A percentile compares a stretch with the other conserved stretches of the same genome.
These are phyloP conservation scores for Penicillium sp. DNA, from an alignment of 2,329 filamentous ascomycete genomes.

Conservation along the genomic window DNA sequence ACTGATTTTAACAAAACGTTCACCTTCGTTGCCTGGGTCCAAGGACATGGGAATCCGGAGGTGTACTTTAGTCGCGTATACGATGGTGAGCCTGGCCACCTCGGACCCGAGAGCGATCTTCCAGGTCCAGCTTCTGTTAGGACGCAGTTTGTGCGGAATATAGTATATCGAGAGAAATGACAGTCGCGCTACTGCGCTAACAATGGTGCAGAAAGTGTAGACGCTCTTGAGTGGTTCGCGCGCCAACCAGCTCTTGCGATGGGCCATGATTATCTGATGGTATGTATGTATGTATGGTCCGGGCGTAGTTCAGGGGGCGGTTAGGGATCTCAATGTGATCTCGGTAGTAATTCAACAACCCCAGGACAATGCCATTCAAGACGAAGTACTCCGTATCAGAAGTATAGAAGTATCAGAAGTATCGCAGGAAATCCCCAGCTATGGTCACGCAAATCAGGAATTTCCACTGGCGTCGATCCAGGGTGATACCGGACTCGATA, in stretches of 20 bases:
- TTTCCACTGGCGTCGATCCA: too few species aligned
- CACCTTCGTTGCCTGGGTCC: not conserved
- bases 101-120: not conserved
- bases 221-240: not conserved
- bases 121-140: not conserved
- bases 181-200: not conserved
- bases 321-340: too few species aligned
- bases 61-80: not conserved
- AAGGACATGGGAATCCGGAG: not conserved
- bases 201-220: not conserved
- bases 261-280: too few species aligned
- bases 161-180: not conserved
- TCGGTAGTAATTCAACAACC: too few species aligned
- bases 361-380: too few species aligned
- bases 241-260: not conserved
- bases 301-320: too few species aligned
- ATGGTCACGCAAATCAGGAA: too few species aligned
- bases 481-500: too few species aligned
- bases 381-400: too few species aligned
- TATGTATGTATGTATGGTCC: too few species aligned
- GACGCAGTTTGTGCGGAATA: not conserved
- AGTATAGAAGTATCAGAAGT: too few species aligned
- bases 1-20: not conserved
- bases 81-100: not conserved
- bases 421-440: too few species aligned